Evolutionary conservation across 768 basidiomycete genomes (phyloP), one percentile per base, ranked within the genome.

Genomic region (Clavulina sp.): DNA sequence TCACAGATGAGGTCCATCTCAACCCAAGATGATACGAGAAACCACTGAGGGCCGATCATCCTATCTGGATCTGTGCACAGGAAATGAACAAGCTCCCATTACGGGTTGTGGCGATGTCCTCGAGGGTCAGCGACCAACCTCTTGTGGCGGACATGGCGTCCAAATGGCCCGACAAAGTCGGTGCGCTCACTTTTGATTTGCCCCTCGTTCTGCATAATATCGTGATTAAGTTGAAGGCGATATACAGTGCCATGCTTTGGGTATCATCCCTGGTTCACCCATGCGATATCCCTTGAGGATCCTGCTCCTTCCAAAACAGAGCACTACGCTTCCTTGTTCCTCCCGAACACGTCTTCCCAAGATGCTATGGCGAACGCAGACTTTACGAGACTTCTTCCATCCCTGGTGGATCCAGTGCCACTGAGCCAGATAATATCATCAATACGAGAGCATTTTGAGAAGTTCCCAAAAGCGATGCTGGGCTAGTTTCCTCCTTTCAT

Each of bases 211-310:
- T 61, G 1, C 13, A 16, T 3, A 58, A 36, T 38, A 13, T 53
- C 1, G 51, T 48, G 19, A 50, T 50, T 18, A 62, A 60, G 2
- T 48, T 50, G 7, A 55, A 56, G 23, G 65, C 91, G 24, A 66
- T n/a, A n/a, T n/a, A n/a, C n/a, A n/a, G n/a, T 85, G n/a, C 84
- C 92, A 46, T 84, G 80, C 62, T 97, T 93, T 64, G 92, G 87
- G 89, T 52, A 88, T 60, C 93, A 96, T 62, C 93, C 93, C 1
- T 96, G 93, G 93, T 92, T 85, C 65, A 73, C 80, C 2, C 78
- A 95, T 63, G 72, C 72, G 56, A 85, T 95, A 59, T 73, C 81
- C 29, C 59, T 74, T 51, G 62, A 58, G 46, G 60, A 59, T 52
- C 43, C 43, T 7, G 48, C 64, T 13, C 54, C 63, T 28, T 69